These are phyloP conservation scores for Fusarium lyarnte DNA, from an alignment of 2,329 filamentous ascomycete species.

Conservation along the genomic window DNA sequence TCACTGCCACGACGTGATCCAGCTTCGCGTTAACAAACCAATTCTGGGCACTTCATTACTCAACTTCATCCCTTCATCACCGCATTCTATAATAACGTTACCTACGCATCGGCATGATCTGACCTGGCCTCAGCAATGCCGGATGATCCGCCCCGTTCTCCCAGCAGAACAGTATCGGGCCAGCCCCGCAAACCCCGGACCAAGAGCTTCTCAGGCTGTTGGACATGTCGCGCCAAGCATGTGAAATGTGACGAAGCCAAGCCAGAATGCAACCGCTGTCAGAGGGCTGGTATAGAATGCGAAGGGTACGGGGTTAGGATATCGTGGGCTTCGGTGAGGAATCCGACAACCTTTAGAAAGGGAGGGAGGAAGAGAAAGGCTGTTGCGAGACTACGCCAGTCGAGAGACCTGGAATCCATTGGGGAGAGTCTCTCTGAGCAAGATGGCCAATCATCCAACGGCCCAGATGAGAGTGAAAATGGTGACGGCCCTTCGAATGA, in stretches of 20 bases:
- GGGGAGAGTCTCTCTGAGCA: neutral
- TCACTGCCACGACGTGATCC: neutral
- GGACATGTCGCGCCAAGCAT: constrained; percentile 42
- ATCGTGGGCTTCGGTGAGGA: constrained; percentile 41
- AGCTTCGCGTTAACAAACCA: neutral
- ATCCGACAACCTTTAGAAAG: constrained; percentile 30
- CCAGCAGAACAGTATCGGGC: constrained; percentile 8
- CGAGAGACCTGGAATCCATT: neutral
- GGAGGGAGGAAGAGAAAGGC: constrained; percentile 11
- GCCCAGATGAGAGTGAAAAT: neutral
- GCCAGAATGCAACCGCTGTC: constrained; percentile 35
- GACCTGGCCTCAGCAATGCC: constrained; percentile 12
- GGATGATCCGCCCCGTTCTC: constrained; percentile 5
- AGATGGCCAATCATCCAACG: neutral
- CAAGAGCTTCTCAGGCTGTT: constrained; percentile 42
- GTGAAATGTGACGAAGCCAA: constrained; percentile 39
- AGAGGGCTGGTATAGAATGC: constrained; percentile 25
- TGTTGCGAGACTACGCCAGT: neutral
- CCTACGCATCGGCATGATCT: neutral
- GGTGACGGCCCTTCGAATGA: neutral
- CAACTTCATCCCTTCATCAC: neutral
- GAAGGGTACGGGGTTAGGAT: constrained; percentile 39
- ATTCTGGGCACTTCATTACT: neutral
- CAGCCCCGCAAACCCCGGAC: constrained; percentile 37
- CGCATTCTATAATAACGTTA: neutral